phyloP scores from a whole-genome alignment of 306 rosid genomes.

The Mimosa pudica region DNA sequence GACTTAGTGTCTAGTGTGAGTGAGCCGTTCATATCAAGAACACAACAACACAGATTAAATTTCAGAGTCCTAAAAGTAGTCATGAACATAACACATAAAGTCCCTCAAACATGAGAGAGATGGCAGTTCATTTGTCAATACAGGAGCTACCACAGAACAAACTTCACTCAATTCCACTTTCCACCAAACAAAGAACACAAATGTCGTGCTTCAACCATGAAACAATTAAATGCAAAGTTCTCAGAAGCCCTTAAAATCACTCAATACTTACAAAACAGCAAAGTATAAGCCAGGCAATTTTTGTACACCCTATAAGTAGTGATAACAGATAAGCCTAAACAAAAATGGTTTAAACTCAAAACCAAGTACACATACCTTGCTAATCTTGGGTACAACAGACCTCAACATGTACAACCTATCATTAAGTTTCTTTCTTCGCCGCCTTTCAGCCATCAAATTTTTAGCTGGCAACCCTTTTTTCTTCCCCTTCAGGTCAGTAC shows the following conservation, averaged over 20 bases:
- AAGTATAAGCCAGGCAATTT: background rate
- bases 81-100: background rate
- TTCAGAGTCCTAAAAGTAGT: background rate
- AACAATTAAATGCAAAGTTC: conserved; percentile 4
- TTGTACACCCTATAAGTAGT: background rate
- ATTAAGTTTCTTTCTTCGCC: conserved; percentile 84
- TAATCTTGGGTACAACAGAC: conserved; percentile 86
- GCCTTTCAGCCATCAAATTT: conserved; percentile 87
- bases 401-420: conserved; percentile 83
- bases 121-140: background rate
- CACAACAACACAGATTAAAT: conserved; percentile 11
- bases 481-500: conserved; percentile 66
- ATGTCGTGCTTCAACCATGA: background rate
- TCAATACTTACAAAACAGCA: background rate
- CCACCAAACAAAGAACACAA: background rate
- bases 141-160: background rate
- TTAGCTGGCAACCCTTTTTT: conserved; percentile 78
- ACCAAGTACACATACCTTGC: conserved; percentile 57
- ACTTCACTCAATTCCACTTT: background rate
- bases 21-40: conserved; percentile 1
- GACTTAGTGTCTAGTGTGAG: conserved; percentile 13
- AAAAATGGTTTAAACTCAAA: background rate
- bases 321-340: background rate
- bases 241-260: background rate
- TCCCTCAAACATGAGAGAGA: conserved; percentile 10